These are phyloP conservation scores for Fusarium sp. DNA, from an alignment of 2,329 filamentous ascomycete genomes.

Conservation along the genomic window DNA sequence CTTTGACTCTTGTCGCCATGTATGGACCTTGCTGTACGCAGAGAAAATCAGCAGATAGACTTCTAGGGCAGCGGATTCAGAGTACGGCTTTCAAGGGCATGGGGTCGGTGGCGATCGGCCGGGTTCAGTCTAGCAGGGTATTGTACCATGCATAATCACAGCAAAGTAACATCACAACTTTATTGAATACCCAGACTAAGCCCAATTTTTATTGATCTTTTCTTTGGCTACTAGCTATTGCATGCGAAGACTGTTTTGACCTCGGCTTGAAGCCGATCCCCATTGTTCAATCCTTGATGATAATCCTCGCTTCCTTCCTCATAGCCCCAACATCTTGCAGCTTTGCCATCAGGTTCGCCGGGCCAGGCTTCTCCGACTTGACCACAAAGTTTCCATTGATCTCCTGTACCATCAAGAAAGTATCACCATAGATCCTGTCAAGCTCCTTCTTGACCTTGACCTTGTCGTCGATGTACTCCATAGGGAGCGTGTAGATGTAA, in stretches of 20 bases:
- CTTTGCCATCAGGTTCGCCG: background rate
- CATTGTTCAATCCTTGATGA: background rate
- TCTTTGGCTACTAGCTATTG: background rate
- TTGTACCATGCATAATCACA: background rate
- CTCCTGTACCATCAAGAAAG: background rate
- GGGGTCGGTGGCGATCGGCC: background rate
- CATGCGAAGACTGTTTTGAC: background rate
- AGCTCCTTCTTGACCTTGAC: background rate
- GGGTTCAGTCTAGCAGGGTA: background rate
- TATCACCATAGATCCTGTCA: background rate
- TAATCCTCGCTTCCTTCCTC: background rate
- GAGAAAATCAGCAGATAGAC: background rate
- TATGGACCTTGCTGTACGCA: background rate
- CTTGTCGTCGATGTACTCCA: background rate
- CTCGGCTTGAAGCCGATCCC: background rate
- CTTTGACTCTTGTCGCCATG: background rate
- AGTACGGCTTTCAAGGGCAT: background rate
- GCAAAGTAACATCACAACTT: background rate
- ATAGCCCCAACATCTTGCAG: background rate
- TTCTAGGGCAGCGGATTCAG: background rate
- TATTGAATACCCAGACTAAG: background rate
- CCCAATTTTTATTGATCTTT: background rate
- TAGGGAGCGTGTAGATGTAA: background rate
- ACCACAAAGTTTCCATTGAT: background rate
- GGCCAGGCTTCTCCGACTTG: background rate